Conservation (phyloP, 2,329 filamentous ascomycete species). For the Trichophyton simii region DNA sequence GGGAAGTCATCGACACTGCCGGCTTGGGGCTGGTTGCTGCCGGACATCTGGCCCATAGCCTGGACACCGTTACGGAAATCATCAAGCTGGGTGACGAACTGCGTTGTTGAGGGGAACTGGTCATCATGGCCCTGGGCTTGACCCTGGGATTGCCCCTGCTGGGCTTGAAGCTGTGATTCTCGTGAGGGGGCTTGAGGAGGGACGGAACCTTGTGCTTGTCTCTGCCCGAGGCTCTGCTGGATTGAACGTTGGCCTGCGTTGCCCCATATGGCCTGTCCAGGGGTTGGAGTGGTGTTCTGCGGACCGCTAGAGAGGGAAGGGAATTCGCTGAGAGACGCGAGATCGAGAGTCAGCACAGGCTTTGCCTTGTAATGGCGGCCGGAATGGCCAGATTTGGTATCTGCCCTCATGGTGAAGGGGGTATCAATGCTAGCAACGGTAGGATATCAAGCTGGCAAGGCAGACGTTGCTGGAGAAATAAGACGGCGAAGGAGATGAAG, state of each 20-base stretch:
- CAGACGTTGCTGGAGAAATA: background rate
- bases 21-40: slow-evolving; percentile 40
- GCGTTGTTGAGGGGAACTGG: slow-evolving; percentile 34
- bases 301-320: slow-evolving; percentile 47
- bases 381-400: background rate
- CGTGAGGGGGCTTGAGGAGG: slow-evolving; percentile 31
- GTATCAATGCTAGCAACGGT: background rate
- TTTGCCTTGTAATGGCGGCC: background rate
- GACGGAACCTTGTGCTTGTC: slow-evolving; percentile 33
- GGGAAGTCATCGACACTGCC: slow-evolving; percentile 50
- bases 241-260: slow-evolving; percentile 44
- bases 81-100: slow-evolving; percentile 41
- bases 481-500: background rate
- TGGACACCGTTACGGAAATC: slow-evolving; percentile 47
- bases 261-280: slow-evolving; percentile 44
- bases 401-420: background rate
- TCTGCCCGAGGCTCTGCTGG: slow-evolving; percentile 42
- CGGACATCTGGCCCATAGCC: slow-evolving; percentile 40
- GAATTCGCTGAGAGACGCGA: slow-evolving; percentile 42
- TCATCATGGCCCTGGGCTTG: slow-evolving; percentile 39
- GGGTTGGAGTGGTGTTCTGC: slow-evolving; percentile 41
- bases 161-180: slow-evolving; percentile 30
- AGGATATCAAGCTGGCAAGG: background rate
- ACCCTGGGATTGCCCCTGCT: slow-evolving; percentile 31
- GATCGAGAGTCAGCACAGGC: slow-evolving; percentile 10